Evolutionary conservation across 768 basidiomycete genomes (phyloP).

Genomic region (Lactarius quietus): DNA sequence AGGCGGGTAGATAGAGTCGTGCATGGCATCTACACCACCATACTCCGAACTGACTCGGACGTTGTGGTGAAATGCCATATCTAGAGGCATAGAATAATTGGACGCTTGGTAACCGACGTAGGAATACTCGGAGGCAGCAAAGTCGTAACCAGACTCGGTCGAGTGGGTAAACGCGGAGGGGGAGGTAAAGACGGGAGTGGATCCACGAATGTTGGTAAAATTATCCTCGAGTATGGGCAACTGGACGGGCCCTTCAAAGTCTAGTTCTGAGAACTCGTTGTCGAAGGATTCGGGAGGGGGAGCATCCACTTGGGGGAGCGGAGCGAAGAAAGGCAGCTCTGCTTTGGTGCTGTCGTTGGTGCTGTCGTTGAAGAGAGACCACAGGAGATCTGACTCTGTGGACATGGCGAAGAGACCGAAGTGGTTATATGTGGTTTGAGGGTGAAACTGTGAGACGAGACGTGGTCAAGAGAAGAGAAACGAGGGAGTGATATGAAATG

Average conservation of each 20-base stretch:
- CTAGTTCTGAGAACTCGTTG: conserved; percentile 69
- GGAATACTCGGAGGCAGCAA: conserved; percentile 45
- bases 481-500: conserved; percentile 7
- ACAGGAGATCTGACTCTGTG: conserved; percentile 1
- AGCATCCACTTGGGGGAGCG: conserved; percentile 58
- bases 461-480: conserved; percentile 8
- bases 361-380: conserved; percentile 7
- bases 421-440: conserved; percentile 2
- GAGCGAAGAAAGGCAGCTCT: conserved; percentile 20
- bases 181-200: conserved; percentile 62
- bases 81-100: conserved; percentile 39
- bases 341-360: conserved; percentile 12
- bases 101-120: conserved; percentile 58
- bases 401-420: conserved; percentile 2
- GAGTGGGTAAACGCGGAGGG: conserved; percentile 77
- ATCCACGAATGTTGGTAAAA: conserved; percentile 60
- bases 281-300: conserved; percentile 83
- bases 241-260: conserved; percentile 54
- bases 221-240: conserved; percentile 51
- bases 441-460: background rate
- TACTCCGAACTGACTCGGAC: conserved; percentile 61
- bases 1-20: conserved; percentile 11
- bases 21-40: conserved; percentile 30
- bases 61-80: conserved; percentile 67
- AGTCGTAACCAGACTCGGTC: conserved; percentile 70